Evolutionary conservation across 306 rosid species (phyloP).

Genomic region (Vigna trinervia): DNA sequence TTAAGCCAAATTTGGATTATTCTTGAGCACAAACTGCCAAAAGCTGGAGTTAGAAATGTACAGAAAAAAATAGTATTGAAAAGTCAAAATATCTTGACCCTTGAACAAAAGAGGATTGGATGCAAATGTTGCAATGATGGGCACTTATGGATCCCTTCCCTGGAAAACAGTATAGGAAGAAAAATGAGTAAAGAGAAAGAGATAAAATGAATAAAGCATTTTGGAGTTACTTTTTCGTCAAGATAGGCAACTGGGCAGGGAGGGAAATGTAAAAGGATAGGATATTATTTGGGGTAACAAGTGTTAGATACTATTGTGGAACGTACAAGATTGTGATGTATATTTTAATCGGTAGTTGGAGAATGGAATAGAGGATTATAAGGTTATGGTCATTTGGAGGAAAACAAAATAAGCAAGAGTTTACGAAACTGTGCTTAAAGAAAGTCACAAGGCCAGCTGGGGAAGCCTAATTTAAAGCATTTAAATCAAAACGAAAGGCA

Average conservation of each 20-base stretch:
- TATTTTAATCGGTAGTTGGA: conserved; percentile 47
- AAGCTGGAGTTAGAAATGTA: conserved; percentile 36
- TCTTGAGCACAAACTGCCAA: conserved; percentile 49
- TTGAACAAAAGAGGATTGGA: conserved; percentile 13
- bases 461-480: conserved; percentile 41
- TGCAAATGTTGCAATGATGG: conserved; percentile 39
- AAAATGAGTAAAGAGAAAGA: background rate
- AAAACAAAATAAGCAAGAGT: conserved; percentile 36
- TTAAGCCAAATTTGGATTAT: conserved; percentile 41
- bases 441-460: conserved; percentile 63
- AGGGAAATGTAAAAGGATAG: background rate
- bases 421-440: background rate
- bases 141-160: conserved; percentile 26
- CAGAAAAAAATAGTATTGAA: conserved; percentile 12
- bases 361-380: conserved; percentile 33
- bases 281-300: too few species aligned
- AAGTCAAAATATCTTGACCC: conserved; percentile 40
- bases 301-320: too few species aligned
- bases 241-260: conserved; percentile 49
- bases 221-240: conserved; percentile 52
- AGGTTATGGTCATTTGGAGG: conserved; percentile 41
- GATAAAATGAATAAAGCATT: conserved; percentile 39
- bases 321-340: too few species aligned
- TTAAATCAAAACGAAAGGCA: conserved; percentile 39
- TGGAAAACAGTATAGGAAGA: conserved; percentile 1